A percentile compares a stretch with the other conserved stretches of the same genome.
These are phyloP conservation scores for Symmetrospora coprosmae DNA, from an alignment of 768 basidiomycete genomes.

Conservation along the genomic window DNA sequence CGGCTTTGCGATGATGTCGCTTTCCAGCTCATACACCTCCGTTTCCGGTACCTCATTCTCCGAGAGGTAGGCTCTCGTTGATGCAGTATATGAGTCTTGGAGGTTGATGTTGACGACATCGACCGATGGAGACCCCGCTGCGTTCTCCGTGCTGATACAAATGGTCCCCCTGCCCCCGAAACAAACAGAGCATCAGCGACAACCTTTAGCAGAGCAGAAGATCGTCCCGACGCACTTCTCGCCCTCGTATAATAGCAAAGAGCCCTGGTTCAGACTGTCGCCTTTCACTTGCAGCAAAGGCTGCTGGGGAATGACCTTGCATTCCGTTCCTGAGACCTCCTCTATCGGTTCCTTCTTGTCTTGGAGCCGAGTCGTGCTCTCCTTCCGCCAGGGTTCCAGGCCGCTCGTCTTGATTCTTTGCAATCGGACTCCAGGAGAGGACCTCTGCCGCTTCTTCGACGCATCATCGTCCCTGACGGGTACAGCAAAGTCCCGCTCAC, in stretches of 20 bases:
- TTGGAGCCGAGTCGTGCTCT: neutral
- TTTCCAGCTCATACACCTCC: constrained; percentile 81
- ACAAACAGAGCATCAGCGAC: too few relatives aligned
- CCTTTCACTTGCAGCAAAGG: constrained; percentile 73
- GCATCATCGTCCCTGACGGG: constrained; percentile 61
- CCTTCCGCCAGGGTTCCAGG: constrained; percentile 45
- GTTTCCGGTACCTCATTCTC: constrained; percentile 52
- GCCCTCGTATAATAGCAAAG: constrained; percentile 87
- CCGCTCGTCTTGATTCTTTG: constrained; percentile 63
- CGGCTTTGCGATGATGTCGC: constrained; percentile 58
- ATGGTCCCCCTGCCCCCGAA: too few relatives aligned
- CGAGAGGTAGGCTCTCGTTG: constrained; percentile 62
- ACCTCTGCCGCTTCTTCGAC: constrained; percentile 35
- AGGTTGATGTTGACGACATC: constrained; percentile 77
- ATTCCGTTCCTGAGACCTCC: constrained; percentile 40
- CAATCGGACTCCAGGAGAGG: constrained; percentile 37
- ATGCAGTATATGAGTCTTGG: constrained; percentile 72
- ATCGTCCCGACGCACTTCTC: constrained; percentile 51
- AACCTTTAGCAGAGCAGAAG: neutral
- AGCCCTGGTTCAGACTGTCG: constrained; percentile 81
- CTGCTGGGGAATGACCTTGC: constrained; percentile 68
- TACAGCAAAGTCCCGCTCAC: constrained; percentile 55
- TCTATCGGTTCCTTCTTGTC: neutral
- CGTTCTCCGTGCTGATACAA: constrained; percentile 76
- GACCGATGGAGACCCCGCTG: constrained; percentile 61